A percentile compares a stretch with the other conserved stretches of the same genome.
Conservation (phyloP, 441 rosid species). For the Flueggea neowawraea region DNA sequence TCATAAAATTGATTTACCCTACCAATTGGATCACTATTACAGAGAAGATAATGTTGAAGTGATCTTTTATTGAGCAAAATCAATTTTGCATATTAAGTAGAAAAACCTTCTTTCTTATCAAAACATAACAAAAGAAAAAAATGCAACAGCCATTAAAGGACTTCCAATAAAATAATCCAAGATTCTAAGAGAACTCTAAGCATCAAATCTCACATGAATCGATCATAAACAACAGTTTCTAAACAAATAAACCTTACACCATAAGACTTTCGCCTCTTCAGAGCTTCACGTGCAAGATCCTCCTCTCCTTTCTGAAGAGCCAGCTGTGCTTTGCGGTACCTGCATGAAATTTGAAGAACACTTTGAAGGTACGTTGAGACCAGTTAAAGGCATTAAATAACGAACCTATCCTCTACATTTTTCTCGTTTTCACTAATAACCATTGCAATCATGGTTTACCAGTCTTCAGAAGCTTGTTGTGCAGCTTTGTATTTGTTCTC, state of each 20-base stretch:
- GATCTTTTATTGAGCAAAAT: no score
- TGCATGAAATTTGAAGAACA: slow-evolving; percentile 16
- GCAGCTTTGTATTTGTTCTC: slow-evolving; percentile 92
- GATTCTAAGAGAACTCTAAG: not conserved
- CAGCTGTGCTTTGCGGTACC: slow-evolving; percentile 98
- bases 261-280: slow-evolving; percentile 88
- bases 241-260: slow-evolving; percentile 47
- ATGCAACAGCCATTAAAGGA: no score
- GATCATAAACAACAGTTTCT: not conserved
- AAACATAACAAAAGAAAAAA: no score
- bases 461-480: slow-evolving; percentile 84
- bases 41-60: no score
- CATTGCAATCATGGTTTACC: slow-evolving; percentile 36
- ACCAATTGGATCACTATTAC: no score
- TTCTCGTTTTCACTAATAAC: not conserved
- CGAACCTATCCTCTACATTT: not conserved
- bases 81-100: no score
- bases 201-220: not conserved
- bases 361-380: not conserved
- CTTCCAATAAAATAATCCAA: not conserved
- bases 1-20: no score
- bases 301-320: slow-evolving; percentile 98
- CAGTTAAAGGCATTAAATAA: no score
- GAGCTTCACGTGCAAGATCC: slow-evolving; percentile 99
- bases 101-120: no score